phyloP scores from a whole-genome alignment of 306 rosid genomes.

The Malus sylvestris region DNA sequence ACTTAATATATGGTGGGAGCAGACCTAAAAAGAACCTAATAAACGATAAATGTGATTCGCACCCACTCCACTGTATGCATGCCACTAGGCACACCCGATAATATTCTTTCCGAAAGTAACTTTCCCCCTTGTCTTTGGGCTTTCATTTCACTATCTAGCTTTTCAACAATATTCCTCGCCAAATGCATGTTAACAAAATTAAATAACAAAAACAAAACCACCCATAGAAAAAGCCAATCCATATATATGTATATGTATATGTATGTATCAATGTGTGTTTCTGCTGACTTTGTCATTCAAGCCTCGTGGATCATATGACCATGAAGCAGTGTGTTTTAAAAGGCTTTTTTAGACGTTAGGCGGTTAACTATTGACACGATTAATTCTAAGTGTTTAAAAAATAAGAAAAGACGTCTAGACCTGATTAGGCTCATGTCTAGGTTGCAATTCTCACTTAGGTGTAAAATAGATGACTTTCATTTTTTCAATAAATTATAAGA shows the following conservation, averaged over 20 bases:
- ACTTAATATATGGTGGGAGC: background rate
- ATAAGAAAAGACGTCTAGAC: too few species aligned
- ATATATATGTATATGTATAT: too few species aligned
- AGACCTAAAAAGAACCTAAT: background rate
- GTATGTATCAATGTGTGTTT: too few species aligned
- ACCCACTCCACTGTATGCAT: background rate
- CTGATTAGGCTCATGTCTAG: too few species aligned
- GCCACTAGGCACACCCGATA: background rate
- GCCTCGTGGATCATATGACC: background rate
- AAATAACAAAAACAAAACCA: background rate
- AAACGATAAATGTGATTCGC: background rate
- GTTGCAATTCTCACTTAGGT: too few species aligned
- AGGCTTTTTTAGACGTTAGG: too few species aligned
- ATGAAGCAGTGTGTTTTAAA: too few species aligned
- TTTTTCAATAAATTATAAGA: too few species aligned
- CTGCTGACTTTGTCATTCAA: background rate
- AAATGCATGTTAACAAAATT: background rate
- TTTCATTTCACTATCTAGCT: background rate
- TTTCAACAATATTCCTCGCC: background rate
- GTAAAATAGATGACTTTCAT: too few species aligned
- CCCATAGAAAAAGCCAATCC: background rate
- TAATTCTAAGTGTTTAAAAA: too few species aligned
- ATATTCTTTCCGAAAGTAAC: background rate
- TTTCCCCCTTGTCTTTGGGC: conserved; percentile 6
- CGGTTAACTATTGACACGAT: rapidly evolving